phyloP scores from a whole-genome alignment of 2,329 filamentous ascomycete genomes.

The Trichocomaceae sp. region DNA sequence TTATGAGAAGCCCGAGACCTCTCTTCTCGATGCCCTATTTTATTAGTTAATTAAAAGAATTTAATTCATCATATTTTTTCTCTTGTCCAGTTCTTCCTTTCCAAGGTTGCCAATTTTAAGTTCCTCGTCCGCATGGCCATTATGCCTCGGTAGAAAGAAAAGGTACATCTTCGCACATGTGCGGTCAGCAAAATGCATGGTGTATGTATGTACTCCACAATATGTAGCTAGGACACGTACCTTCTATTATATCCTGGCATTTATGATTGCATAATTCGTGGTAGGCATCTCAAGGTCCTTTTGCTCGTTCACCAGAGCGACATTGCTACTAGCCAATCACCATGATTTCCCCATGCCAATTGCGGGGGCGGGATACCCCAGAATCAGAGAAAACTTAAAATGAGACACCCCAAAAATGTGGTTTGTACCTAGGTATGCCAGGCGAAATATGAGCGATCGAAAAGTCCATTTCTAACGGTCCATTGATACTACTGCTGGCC shows the following conservation, averaged over 20 bases:
- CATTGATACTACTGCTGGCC: neutral
- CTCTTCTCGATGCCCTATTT: neutral
- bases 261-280: neutral
- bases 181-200: neutral
- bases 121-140: neutral
- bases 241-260: neutral
- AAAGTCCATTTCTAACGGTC: neutral
- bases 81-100: neutral
- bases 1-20: neutral
- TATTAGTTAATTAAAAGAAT: neutral
- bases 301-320: neutral
- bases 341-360: neutral
- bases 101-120: neutral
- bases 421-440: no score
- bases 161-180: neutral
- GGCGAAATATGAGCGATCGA: neutral
- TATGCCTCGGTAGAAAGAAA: neutral
- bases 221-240: neutral
- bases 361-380: slow-evolving; percentile 1
- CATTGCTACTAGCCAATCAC: neutral
- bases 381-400: neutral
- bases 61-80: neutral
- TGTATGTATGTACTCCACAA: neutral
- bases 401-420: no score
- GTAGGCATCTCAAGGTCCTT: no score